Evolutionary conservation across 2,329 filamentous ascomycete species (phyloP).

Genomic region (Calcarisporium arbuscula): DNA sequence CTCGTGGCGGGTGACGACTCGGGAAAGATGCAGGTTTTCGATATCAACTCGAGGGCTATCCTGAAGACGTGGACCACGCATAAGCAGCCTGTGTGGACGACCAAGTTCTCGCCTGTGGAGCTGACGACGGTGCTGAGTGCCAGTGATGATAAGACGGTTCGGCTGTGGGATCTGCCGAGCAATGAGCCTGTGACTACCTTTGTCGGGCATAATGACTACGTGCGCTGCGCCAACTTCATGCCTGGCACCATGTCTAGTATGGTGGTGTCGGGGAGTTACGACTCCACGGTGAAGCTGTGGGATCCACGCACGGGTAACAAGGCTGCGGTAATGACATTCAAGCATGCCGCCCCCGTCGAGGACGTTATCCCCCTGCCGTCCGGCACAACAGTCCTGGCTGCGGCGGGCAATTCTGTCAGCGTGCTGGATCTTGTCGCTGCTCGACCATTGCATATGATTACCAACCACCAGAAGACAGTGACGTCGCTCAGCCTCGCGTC

Average conservation of each 20-base stretch:
- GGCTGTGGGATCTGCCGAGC: constrained; percentile 87
- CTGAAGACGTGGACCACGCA: constrained; percentile 93
- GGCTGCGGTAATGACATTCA: constrained; percentile 80
- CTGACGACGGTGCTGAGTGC: constrained; percentile 82
- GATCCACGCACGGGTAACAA: constrained; percentile 69
- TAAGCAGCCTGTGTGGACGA: constrained; percentile 89
- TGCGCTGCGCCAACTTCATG: constrained; percentile 81
- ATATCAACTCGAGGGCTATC: constrained; percentile 80
- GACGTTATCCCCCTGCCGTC: constrained; percentile 80
- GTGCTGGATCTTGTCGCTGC: constrained; percentile 91
- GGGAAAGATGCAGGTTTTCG: constrained; percentile 91
- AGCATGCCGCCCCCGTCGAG: constrained; percentile 86
- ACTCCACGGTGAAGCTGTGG: constrained; percentile 89
- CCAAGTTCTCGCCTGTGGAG: constrained; percentile 84
- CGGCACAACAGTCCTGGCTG: constrained; percentile 78
- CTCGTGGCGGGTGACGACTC: constrained; percentile 87
- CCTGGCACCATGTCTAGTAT: constrained; percentile 66
- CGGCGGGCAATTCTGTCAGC: constrained; percentile 79
- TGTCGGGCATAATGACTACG: constrained; percentile 85
- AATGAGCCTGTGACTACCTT: constrained; percentile 72
- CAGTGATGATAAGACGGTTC: constrained; percentile 87
- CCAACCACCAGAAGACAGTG: constrained; percentile 97
- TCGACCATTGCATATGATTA: constrained; percentile 77
- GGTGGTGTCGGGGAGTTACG: constrained; percentile 87
- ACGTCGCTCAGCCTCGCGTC: constrained; percentile 80